These are phyloP conservation scores for Gastroboletus turbinatus DNA, from an alignment of 1,284 basidiomycete species.

Conservation along the genomic window DNA sequence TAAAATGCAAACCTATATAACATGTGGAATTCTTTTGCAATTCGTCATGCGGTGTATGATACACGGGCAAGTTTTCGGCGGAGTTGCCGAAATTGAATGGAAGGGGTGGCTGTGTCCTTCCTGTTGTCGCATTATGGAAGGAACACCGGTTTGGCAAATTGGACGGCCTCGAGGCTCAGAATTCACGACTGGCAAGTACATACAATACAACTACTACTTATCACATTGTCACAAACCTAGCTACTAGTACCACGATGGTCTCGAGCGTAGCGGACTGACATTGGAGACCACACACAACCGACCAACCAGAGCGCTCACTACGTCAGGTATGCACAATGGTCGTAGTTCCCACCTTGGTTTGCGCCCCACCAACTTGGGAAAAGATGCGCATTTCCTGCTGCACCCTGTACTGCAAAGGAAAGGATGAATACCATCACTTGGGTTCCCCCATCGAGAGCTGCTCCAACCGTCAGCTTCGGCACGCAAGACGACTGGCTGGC, in stretches of 20 bases:
- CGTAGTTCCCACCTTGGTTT: constrained; percentile 40
- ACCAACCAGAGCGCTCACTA: constrained; percentile 1
- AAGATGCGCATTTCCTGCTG: constrained; percentile 52
- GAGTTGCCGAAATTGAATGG: constrained; percentile 6
- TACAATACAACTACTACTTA: background rate
- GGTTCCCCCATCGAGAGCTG: constrained; percentile 58
- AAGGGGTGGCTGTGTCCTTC: constrained; percentile 10
- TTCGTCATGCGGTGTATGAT: background rate
- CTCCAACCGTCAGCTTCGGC: constrained; percentile 6
- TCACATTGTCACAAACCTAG: background rate
- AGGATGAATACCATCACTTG: constrained; percentile 72
- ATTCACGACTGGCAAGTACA: background rate
- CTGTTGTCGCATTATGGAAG: background rate
- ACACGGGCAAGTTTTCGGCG: background rate
- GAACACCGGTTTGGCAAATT: too few relatives aligned
- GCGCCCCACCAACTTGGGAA: constrained; percentile 64
- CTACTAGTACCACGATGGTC: background rate
- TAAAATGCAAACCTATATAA: background rate
- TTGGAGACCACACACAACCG: background rate
- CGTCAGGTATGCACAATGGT: constrained; percentile 22
- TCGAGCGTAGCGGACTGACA: background rate
- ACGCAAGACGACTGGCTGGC: background rate
- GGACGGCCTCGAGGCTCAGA: background rate
- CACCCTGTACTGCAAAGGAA: constrained; percentile 73
- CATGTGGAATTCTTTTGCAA: background rate